Base-by-base conservation (phyloP, 192 early-diverging fungal species). In the Chytriomyces confervae region DNA sequence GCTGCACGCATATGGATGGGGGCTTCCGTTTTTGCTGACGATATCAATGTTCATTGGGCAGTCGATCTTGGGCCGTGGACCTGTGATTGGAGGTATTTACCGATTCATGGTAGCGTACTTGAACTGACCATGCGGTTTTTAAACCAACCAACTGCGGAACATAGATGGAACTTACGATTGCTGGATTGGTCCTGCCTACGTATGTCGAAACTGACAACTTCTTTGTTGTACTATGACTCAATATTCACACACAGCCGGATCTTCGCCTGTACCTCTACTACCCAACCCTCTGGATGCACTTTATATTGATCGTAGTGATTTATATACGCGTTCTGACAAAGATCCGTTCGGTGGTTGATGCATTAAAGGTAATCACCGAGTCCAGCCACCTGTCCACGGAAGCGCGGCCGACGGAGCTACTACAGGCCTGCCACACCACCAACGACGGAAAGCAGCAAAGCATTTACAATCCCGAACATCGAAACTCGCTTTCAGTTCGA, bases 211-310 rank as follows among this genome's bases (percentile, higher is more conserved):
- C 36, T 36, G 36, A 36, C 36, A 2, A 36, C 1, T 36, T 36
- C 36, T 36, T 36, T 36, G 36, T 3, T 36, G 36, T 36, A 36
- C 36, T 36, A 36, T 36, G 36, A 36, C 36, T 36, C 36, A 36
- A 36, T 36, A 36, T 36, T 36, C 36, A 36, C 36, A 36, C 36
- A 36, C 36, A 36, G 36, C 61, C 72, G 11, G 47, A 20, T 11
- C 61, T 74, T 10, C 72, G 72, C 4, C 18, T 74, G 8, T 23
- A 20, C 8, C 53, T 63, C 48, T 74, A 43, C 45, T 74, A 74
- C 72, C 45, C 63, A 29, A 57, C 36, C 13, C 61, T 74, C n/a
- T 74, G 72, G 72, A 62, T 63, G 13, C 72, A 74, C 48, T 63
- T 74, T 23, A 43, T 23, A 5, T 8, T 51, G 10, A 74, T 63